Evolutionary conservation across 768 basidiomycete genomes (phyloP), one percentile per base, ranked within the genome.

Genomic region (Suillus luteus): DNA sequence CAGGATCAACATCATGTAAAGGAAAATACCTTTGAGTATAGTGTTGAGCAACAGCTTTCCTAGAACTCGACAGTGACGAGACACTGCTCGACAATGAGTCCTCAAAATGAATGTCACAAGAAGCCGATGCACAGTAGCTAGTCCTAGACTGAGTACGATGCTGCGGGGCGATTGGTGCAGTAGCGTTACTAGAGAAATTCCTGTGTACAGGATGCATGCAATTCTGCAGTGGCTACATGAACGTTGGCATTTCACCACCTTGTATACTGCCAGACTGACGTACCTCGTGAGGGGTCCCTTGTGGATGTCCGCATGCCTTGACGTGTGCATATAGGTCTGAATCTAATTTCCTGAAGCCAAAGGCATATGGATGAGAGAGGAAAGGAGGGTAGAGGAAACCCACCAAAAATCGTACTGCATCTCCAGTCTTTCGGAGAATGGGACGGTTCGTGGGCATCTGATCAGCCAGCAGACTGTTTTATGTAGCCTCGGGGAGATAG

Each of bases 361-460:
- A 27, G 8, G 17, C 0, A 40, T 57, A 40, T 22, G 15, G 15
- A 57, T 15, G 5, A 9, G 55, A 27, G 22, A 27, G 24, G 9
- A 7, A 27, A 17, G 2, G 37, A 24, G 37, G 22, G 55, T 40
- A 8, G 15, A 40, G 55, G 22, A 57, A 27, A 57, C 55, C 22
- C 37, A 57, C 55, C 55, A 57, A 40, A 57, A 57, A 24, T 57
- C 22, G 10, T 57, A 57, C 7, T 7, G 35, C 55, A 37, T 22
- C 24, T 40, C 37, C 22, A 15, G 17, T 40, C 22, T 38, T 38
- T 40, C 22, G 24, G 37, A 14, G 22, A 55, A 40, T 8, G 22
- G 24, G 15, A 40, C 22, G 7, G 22, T 40, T 57, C 9, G 37
- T 27, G 55, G 38, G 55, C 37, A 57, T 24, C 37, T 24, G 22